Conservation (phyloP, 2,329 filamentous ascomycete species). For the Aspergillus thermomutatus region DNA sequence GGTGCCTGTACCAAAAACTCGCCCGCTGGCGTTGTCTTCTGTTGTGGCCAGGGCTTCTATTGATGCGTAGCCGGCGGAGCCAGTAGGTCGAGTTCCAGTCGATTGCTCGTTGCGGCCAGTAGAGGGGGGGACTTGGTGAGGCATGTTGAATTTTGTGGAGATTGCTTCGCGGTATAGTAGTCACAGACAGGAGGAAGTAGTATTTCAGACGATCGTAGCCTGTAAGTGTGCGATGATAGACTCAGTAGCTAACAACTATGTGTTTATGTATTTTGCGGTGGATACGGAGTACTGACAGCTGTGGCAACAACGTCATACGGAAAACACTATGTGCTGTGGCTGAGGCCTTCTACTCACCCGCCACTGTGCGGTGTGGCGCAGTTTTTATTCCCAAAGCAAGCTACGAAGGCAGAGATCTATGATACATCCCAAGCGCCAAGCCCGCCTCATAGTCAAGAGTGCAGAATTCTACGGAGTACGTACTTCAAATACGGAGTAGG, state of each 20-base stretch:
- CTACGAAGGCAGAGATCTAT: background rate
- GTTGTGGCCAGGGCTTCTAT: constrained; percentile 10
- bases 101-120: constrained; percentile 1
- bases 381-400: background rate
- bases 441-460: too few relatives aligned
- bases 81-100: constrained; percentile 4
- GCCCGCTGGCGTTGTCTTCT: constrained; percentile 9
- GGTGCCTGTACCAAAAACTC: constrained; percentile 12
- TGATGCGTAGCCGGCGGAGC: constrained; percentile 18
- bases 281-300: background rate
- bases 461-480: background rate
- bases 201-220: background rate
- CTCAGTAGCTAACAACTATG: background rate
- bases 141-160: constrained; percentile 5
- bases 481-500: background rate
- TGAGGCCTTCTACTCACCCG: background rate
- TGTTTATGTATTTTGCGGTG: background rate
- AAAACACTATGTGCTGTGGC: background rate
- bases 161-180: background rate
- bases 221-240: background rate
- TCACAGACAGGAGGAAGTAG: background rate
- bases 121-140: constrained; percentile 8
- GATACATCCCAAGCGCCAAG: too few relatives aligned
- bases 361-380: background rate
- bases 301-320: background rate